Evolutionary conservation across 2,329 filamentous ascomycete species (phyloP).

Genomic region (Colletotrichum eleusines): DNA sequence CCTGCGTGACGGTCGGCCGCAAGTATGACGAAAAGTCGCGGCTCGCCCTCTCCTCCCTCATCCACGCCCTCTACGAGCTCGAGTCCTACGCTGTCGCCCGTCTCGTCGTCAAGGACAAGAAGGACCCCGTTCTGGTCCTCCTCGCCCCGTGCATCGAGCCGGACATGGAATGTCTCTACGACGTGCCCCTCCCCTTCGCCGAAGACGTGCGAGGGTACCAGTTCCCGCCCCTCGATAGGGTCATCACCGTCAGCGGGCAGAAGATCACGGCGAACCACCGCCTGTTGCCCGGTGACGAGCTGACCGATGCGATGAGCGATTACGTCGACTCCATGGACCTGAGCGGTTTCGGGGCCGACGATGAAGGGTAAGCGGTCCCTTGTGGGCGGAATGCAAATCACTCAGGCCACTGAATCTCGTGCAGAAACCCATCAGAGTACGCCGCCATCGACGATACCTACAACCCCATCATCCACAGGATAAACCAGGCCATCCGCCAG

Average conservation of each 20-base stretch:
- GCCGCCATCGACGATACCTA: constrained; percentile 84
- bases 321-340: constrained; percentile 97
- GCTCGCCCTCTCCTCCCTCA: constrained; percentile 87
- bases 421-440: constrained; percentile 71
- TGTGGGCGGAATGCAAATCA: too few relatives aligned
- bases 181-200: constrained; percentile 90
- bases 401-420: constrained; percentile 38
- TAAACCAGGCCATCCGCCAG: constrained; percentile 86
- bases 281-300: constrained; percentile 80
- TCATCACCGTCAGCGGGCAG: constrained; percentile 88
- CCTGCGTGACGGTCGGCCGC: constrained; percentile 81
- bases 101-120: constrained; percentile 85
- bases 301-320: constrained; percentile 85
- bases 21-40: constrained; percentile 84
- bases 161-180: constrained; percentile 87
- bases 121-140: constrained; percentile 80
- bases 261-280: constrained; percentile 80
- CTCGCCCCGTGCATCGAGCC: constrained; percentile 84
- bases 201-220: constrained; percentile 93
- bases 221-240: constrained; percentile 89
- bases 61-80: constrained; percentile 87
- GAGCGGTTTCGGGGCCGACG: constrained; percentile 76
- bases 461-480: constrained; percentile 87
- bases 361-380: constrained; percentile 75
- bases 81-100: constrained; percentile 89